These are phyloP conservation scores for Huntiella omanensis DNA, from an alignment of 2,329 filamentous ascomycete species.

Conservation along the genomic window DNA sequence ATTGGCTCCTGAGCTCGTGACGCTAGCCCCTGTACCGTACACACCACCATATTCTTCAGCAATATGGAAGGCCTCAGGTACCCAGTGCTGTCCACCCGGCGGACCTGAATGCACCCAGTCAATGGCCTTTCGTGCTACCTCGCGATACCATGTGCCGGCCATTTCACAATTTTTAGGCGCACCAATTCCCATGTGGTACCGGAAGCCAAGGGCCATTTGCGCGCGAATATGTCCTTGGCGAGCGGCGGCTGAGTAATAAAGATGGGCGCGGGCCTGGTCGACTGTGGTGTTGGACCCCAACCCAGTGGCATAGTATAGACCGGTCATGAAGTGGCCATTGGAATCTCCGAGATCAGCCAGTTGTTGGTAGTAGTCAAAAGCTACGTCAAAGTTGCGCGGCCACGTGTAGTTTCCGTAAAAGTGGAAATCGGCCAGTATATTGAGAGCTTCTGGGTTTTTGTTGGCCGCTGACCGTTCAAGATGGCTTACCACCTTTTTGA, in stretches of 20 bases:
- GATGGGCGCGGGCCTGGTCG: constrained; percentile 76
- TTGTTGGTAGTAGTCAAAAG: constrained; percentile 64
- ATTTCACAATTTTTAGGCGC: constrained; percentile 71
- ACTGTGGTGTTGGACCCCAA: constrained; percentile 62
- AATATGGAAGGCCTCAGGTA: constrained; percentile 63
- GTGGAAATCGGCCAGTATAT: constrained; percentile 80
- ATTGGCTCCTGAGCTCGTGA: constrained; percentile 68
- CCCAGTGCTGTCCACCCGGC: constrained; percentile 65
- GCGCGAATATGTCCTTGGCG: constrained; percentile 64
- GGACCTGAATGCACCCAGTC: constrained; percentile 75
- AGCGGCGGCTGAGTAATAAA: constrained; percentile 91
- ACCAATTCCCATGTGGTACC: constrained; percentile 70
- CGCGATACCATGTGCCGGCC: constrained; percentile 76
- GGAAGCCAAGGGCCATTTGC: constrained; percentile 83
- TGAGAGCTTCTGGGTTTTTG: constrained; percentile 68
- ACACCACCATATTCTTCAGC: constrained; percentile 82
- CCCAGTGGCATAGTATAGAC: constrained; percentile 87
- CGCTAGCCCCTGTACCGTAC: constrained; percentile 89
- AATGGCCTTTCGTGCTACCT: constrained; percentile 84
- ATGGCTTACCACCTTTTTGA: constrained; percentile 29
- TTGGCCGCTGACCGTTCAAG: constrained; percentile 32
- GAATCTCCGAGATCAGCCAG: constrained; percentile 67
- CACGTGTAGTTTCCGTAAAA: constrained; percentile 91
- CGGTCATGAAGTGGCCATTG: constrained; percentile 89
- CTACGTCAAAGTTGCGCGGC: constrained; percentile 59